phyloP scores from a whole-genome alignment of 352 stramenopile species.

The Phytopythium mirpurense region DNA sequence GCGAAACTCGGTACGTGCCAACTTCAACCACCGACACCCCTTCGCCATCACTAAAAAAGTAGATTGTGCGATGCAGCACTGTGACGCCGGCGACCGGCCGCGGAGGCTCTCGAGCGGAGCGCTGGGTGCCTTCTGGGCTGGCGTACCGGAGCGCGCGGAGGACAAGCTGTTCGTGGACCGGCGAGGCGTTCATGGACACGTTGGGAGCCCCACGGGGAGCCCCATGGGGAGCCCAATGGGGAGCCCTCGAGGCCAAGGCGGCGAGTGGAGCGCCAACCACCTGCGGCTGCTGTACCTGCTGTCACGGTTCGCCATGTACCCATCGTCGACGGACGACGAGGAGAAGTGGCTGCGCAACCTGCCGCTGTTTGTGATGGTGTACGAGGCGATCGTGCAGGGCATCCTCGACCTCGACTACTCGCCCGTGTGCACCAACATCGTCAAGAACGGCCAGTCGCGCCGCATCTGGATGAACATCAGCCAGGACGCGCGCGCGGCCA shows the following conservation, averaged over 20 bases:
- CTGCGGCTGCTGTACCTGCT: slow-evolving; percentile 95
- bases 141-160: background rate
- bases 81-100: background rate
- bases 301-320: slow-evolving; percentile 92
- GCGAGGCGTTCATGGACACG: background rate
- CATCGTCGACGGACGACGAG: slow-evolving; percentile 83
- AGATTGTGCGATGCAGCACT: no score
- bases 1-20: background rate
- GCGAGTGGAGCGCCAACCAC: slow-evolving; percentile 85
- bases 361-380: slow-evolving; percentile 94
- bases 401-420: slow-evolving; percentile 97
- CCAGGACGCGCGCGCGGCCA: slow-evolving; percentile 93
- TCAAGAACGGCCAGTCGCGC: slow-evolving; percentile 84
- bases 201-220: no score
- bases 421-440: slow-evolving; percentile 91
- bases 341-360: slow-evolving; percentile 96
- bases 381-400: slow-evolving; percentile 93
- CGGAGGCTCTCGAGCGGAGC: slow-evolving; percentile 1
- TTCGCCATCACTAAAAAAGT: no score
- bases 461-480: slow-evolving; percentile 93
- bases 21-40: no score
- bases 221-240: background rate
- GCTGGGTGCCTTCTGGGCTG: background rate
- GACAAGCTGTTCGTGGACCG: slow-evolving; percentile 7
- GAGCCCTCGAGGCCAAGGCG: background rate